Evolutionary conservation across 2,329 filamentous ascomycete species (phyloP), one percentile per base, ranked within the genome.

Genomic region (Aspergillus spinulosporus): DNA sequence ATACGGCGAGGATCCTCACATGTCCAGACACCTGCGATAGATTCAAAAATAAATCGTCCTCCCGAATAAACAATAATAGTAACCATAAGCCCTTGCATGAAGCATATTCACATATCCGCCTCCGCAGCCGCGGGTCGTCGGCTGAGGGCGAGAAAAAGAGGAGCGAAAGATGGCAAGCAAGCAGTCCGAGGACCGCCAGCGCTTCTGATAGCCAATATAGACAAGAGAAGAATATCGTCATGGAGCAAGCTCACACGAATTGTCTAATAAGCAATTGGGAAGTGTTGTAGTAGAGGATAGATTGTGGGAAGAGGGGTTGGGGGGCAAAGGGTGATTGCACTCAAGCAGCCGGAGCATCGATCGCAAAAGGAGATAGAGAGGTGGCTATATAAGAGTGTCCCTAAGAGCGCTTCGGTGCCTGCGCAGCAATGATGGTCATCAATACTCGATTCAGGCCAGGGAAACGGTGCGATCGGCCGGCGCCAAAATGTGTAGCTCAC

Each of bases 81-180:
- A 63, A 59, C 44, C 56, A 57, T 61, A 60, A 37, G 52, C 53
- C 56, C 46, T 62, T 64, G 60, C 63, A 60, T 64, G 62, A 62
- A 61, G 61, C 60, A 65, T 56, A 56, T 54, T 50, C 53, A 40
- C 46, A 58, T 48, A 43, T 57, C 48, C 49, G 50, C 52, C 42
- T 49, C 52, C 53, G 58, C 58, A 62, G 59, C 54, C 53, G 45
- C 34, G 52, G 39, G 54, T 44, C 36, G 39, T 46, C 45, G 44
- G 52, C 53, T 52, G 40, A 50, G 31, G 40, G 36, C 21, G 53
- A 42, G 28, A 40, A 48, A 53, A 47, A 15, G 49, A 59, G 47
- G 46, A 50, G 43, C 40, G 47, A 53, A 54, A 49, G 40, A 32
- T 46, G 49, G 21, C 54, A 52, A 52, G 45, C 53, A 49, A 50